Conservation (phyloP, 768 basidiomycete species). For the Leccinum uliginosum region DNA sequence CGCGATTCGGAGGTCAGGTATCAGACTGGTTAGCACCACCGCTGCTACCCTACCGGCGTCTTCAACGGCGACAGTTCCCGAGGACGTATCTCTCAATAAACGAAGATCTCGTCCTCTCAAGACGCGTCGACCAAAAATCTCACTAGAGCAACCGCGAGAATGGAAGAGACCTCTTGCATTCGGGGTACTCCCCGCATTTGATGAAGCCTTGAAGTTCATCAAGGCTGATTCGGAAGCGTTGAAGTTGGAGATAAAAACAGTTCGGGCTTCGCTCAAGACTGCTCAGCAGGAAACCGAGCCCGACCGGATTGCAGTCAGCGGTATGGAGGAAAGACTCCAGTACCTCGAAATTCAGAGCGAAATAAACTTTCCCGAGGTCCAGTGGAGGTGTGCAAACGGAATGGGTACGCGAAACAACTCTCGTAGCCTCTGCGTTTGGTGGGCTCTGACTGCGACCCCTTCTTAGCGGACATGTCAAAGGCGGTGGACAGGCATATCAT, state of each 20-base stretch:
- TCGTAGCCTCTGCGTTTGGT: not conserved
- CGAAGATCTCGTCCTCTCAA: conserved; percentile 17
- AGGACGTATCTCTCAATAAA: not conserved
- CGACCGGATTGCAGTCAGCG: conserved; percentile 38
- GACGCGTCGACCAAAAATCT: conserved; percentile 48
- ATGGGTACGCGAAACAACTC: conserved; percentile 51
- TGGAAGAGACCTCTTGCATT: conserved; percentile 62
- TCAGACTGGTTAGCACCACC: too few relatives aligned
- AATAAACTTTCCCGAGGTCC: conserved; percentile 76
- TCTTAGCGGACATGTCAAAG: conserved; percentile 60
- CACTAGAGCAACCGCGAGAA: conserved; percentile 45
- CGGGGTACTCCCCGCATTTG: conserved; percentile 75
- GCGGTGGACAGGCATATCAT: conserved; percentile 73
- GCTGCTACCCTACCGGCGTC: too few relatives aligned
- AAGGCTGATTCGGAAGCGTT: conserved; percentile 53
- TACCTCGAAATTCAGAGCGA: conserved; percentile 76
- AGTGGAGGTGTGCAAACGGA: conserved; percentile 78
- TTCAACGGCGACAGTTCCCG: too few relatives aligned
- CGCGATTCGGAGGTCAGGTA: too few relatives aligned
- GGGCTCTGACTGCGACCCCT: not conserved
- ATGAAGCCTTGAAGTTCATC: conserved; percentile 75
- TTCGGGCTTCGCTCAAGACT: conserved; percentile 16
- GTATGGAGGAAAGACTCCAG: conserved; percentile 44
- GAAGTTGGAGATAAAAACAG: conserved; percentile 28
- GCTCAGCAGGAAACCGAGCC: conserved; percentile 23